Percentiles rank a stretch among this genome's conserved stretches.
Evolutionary conservation across 768 basidiomycete genomes (phyloP).

Genomic region (Ramaria sp.): DNA sequence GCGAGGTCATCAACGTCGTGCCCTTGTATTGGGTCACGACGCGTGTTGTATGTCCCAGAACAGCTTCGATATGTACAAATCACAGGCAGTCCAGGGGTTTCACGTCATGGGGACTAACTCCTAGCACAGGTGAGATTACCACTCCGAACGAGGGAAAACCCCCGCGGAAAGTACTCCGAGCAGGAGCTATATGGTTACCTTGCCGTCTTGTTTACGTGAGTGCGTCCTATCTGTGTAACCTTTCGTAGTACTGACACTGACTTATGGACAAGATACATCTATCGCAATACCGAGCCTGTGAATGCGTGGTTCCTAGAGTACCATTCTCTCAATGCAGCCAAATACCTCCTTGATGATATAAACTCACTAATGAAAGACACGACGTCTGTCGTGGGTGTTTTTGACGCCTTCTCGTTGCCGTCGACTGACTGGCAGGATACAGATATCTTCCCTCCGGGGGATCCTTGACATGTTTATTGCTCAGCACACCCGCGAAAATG

Average conservation of each 20-base stretch:
- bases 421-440: neutral
- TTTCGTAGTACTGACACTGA: neutral
- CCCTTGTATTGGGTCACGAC: constrained; percentile 62
- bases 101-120: neutral
- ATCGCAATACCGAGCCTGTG: constrained; percentile 57
- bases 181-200: constrained; percentile 52
- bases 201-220: constrained; percentile 62
- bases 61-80: no score
- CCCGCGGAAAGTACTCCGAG: constrained; percentile 50
- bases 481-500: constrained; percentile 14
- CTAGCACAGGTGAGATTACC: constrained; percentile 51
- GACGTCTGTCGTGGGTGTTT: constrained; percentile 26
- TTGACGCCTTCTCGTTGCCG: neutral
- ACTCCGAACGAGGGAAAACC: constrained; percentile 46
- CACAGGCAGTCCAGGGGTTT: no score
- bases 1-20: constrained; percentile 52
- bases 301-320: constrained; percentile 46
- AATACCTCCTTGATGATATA: constrained; percentile 46
- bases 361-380: constrained; percentile 35
- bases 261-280: constrained; percentile 45
- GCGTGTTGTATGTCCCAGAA: constrained; percentile 44
- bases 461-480: neutral
- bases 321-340: constrained; percentile 41
- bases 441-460: neutral
- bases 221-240: neutral